A percentile compares a stretch with the other conserved stretches of the same genome.
Conservation (phyloP, 2,329 filamentous ascomycete genomes). For the Sclerotiophoma versabilis region DNA sequence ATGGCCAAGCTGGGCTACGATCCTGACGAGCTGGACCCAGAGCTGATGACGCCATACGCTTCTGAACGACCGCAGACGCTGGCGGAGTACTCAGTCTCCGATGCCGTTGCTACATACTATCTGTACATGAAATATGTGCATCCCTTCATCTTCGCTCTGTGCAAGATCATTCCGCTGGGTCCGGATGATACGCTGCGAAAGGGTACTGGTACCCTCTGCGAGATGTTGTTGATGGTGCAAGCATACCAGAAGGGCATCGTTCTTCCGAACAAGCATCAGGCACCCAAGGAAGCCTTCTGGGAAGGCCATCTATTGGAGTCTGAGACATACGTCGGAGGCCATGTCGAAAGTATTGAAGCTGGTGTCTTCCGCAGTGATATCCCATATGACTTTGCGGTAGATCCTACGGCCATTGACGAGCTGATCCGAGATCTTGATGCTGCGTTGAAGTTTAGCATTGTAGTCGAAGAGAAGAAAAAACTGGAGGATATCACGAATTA, state of each 20-base stretch:
- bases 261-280: constrained; percentile 92
- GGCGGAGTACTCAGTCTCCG: constrained; percentile 97
- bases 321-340: constrained; percentile 96
- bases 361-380: constrained; percentile 97
- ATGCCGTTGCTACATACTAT: constrained; percentile 98
- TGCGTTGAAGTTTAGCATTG: constrained; percentile 80
- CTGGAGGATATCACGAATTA: constrained; percentile 60
- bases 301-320: constrained; percentile 95
- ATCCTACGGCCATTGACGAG: constrained; percentile 87
- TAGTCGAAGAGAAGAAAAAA: constrained; percentile 61
- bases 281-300: constrained; percentile 92
- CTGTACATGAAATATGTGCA: constrained; percentile 99
- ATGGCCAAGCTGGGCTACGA: constrained; percentile 98
- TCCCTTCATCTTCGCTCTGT: constrained; percentile 98
- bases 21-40: constrained; percentile 95
- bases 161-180: constrained; percentile 91
- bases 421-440: constrained; percentile 84
- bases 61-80: constrained; percentile 90
- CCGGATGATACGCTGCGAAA: constrained; percentile 94
- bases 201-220: constrained; percentile 96
- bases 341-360: constrained; percentile 98
- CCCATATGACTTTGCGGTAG: constrained; percentile 91
- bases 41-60: constrained; percentile 92
- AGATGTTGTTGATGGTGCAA: constrained; percentile 99
- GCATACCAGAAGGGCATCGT: constrained; percentile 92